Conservation (phyloP, 805 yeast species). For the Suhomyces sp. region DNA sequence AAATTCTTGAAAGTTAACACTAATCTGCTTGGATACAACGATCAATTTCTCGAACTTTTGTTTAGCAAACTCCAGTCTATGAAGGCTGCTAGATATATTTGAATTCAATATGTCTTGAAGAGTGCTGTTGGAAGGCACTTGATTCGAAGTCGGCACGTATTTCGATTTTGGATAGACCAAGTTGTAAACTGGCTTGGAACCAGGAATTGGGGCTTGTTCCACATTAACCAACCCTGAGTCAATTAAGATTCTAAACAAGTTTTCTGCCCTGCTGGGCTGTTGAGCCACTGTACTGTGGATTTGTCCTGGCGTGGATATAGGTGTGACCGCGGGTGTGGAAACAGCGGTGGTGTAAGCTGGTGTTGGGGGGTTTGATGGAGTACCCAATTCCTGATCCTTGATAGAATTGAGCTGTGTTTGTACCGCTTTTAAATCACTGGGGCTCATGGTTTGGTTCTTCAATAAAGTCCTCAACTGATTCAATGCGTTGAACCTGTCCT, state of each 20-base stretch:
- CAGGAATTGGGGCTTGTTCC: constrained; percentile 42
- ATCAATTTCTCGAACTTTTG: constrained; percentile 31
- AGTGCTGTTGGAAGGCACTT: constrained; percentile 18
- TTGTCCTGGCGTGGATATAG: constrained; percentile 7
- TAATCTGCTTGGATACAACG: constrained; percentile 21
- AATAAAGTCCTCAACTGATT: constrained; percentile 43
- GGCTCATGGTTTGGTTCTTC: constrained; percentile 33
- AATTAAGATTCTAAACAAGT: constrained; percentile 34
- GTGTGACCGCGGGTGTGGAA: constrained; percentile 8
- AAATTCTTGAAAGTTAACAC: constrained; percentile 32
- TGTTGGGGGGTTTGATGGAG: constrained; percentile 13
- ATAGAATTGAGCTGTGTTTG: constrained; percentile 39
- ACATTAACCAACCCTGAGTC: constrained; percentile 38
- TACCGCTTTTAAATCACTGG: constrained; percentile 36
- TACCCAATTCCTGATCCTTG: constrained; percentile 28
- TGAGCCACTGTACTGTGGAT: too few species aligned
- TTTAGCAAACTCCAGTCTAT: constrained; percentile 35
- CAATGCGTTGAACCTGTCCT: constrained; percentile 45
- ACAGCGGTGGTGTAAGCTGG: constrained; percentile 13
- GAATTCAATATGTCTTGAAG: constrained; percentile 25
- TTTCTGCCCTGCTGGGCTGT: constrained; percentile 18
- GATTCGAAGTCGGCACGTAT: constrained; percentile 18
- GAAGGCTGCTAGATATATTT: constrained; percentile 15
- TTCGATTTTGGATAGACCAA: constrained; percentile 33
- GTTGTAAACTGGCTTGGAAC: constrained; percentile 34